Percentiles rank a stretch among this genome's conserved stretches.
Conservation (phyloP, 129 eudicot genomes). For the Arctium minus region DNA sequence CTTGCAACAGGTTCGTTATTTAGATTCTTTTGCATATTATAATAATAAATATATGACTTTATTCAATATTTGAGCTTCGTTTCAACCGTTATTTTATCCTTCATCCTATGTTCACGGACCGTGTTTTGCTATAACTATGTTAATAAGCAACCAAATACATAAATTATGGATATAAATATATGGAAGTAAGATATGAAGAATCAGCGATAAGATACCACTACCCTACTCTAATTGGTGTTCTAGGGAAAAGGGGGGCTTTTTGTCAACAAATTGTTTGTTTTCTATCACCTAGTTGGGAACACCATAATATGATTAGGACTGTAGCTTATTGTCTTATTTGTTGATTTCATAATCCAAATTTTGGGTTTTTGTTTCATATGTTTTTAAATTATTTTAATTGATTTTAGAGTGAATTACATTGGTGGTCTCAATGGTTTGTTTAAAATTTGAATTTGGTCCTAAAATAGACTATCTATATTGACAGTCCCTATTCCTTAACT, state of each 20-base stretch:
- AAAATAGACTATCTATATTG: too few species aligned
- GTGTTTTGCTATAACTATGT: not conserved
- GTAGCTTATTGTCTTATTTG: not conserved
- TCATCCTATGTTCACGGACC: not conserved
- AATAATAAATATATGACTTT: not conserved
- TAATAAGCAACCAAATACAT: not conserved
- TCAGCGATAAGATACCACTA: conserved; percentile 1
- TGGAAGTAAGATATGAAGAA: conserved; percentile 13
- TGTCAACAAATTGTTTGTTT: conserved; percentile 24
- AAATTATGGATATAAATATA: not conserved
- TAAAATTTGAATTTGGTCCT: too few species aligned
- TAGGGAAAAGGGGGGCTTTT: not conserved
- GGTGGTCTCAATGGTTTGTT: too few species aligned
- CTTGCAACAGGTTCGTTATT: not conserved
- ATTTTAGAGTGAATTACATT: too few species aligned
- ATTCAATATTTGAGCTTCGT: not conserved
- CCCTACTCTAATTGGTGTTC: conserved; percentile 6
- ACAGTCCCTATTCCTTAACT: too few species aligned
- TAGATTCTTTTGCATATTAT: not conserved
- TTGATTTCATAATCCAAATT: not conserved
- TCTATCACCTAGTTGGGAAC: conserved; percentile 11
- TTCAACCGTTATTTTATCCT: not conserved
- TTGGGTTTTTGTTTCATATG: not conserved
- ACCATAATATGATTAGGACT: conserved; percentile 1
- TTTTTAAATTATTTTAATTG: too few species aligned